Percentiles rank a stretch among this genome's conserved stretches.
Evolutionary conservation across 495 filamentous ascomycete genomes (phyloP).

Genomic region (Lepraria neglecta): DNA sequence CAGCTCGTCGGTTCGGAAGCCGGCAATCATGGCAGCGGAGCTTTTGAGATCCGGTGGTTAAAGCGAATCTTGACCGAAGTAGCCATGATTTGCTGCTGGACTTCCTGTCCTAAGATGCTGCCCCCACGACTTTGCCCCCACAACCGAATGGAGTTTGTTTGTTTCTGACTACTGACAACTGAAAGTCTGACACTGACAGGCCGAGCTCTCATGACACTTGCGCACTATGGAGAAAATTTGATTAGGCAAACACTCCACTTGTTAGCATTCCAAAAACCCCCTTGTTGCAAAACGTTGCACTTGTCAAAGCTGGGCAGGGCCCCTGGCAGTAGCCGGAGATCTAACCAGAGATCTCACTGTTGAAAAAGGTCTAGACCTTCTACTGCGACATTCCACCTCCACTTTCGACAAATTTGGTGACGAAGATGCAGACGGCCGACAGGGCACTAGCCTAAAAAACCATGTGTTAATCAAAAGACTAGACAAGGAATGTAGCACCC

Average conservation of each 20-base stretch:
- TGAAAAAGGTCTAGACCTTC: not conserved
- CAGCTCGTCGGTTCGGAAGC: no score
- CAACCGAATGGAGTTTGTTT: slow-evolving; percentile 3
- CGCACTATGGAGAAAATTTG: no score
- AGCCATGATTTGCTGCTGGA: not conserved
- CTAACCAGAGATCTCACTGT: not conserved
- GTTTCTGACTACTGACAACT: not conserved
- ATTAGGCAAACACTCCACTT: no score
- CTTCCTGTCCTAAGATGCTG: not conserved
- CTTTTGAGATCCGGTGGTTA: not conserved
- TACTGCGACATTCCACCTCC: not conserved
- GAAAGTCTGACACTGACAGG: not conserved
- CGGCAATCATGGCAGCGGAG: no score
- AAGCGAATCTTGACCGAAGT: not conserved
- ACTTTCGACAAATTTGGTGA: not conserved
- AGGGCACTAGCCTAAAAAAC: slow-evolving; percentile 1
- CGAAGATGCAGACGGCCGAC: not conserved
- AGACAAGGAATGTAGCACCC: slow-evolving; percentile 11
- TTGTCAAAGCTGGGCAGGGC: no score
- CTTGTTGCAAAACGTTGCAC: no score
- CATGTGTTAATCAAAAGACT: not conserved
- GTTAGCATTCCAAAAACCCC: no score
- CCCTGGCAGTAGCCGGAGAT: not conserved
- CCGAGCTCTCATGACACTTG: not conserved
- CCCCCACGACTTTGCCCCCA: slow-evolving; percentile 8